These are phyloP conservation scores for Pythium dissimile DNA, from an alignment of 352 stramenopile species.

Conservation along the genomic window DNA sequence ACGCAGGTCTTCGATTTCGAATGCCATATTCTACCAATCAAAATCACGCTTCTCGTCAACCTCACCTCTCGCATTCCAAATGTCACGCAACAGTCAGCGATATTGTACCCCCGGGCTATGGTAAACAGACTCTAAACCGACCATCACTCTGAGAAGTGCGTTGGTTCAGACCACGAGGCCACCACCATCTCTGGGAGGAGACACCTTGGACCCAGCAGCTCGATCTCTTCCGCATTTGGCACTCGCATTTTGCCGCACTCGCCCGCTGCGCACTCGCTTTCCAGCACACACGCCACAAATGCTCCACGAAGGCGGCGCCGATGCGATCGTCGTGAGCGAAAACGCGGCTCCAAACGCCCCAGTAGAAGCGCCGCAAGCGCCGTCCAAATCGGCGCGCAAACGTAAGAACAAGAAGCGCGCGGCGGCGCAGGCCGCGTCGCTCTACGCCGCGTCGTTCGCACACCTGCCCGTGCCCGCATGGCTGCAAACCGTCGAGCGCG, in stretches of 20 bases:
- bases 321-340: not conserved
- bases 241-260: not conserved
- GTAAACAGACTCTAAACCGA: not conserved
- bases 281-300: not conserved
- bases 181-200: not conserved
- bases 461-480: constrained; percentile 29
- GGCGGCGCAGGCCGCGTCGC: not conserved
- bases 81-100: not conserved
- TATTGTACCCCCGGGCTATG: too few species aligned
- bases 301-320: not conserved
- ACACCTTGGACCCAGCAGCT: not conserved
- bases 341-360: not conserved
- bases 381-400: constrained; percentile 8
- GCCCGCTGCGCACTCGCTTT: not conserved
- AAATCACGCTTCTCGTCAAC: not conserved
- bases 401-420: constrained; percentile 13
- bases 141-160: constrained; percentile 8
- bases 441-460: not conserved
- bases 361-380: not conserved
- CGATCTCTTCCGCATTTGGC: too few species aligned
- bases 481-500: constrained; percentile 24
- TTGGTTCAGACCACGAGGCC: not conserved
- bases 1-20: not conserved
- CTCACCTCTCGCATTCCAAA: not conserved
- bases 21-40: not conserved